Conservation (phyloP, 1,284 basidiomycete genomes). For the Leccinum subfulvum region DNA sequence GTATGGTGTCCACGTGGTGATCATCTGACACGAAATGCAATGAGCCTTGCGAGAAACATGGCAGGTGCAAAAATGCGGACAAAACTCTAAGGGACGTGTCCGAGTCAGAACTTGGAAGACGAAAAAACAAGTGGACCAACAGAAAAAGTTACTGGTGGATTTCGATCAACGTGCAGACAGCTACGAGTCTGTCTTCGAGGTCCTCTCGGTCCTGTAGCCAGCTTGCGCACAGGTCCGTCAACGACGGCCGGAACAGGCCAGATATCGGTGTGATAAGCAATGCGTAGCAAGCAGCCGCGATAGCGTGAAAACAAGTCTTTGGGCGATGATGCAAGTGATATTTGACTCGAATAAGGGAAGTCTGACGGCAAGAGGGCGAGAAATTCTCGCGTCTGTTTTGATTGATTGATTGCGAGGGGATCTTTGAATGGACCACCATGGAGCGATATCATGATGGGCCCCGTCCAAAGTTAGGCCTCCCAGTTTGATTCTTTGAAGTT, state of each 20-base stretch:
- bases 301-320: slow-evolving; percentile 42
- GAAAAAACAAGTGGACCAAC: slow-evolving; percentile 44
- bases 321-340: slow-evolving; percentile 35
- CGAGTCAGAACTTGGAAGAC: background rate
- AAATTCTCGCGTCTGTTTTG: slow-evolving; percentile 46
- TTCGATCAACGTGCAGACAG: slow-evolving; percentile 62
- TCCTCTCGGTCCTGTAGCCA: slow-evolving; percentile 59
- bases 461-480: background rate
- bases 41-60: slow-evolving; percentile 54
- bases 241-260: slow-evolving; percentile 60
- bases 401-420: slow-evolving; percentile 53
- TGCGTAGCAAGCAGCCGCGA: slow-evolving; percentile 49
- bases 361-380: slow-evolving; percentile 40
- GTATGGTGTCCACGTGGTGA: slow-evolving; percentile 35
- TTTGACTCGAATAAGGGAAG: slow-evolving; percentile 35
- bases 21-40: slow-evolving; percentile 43
- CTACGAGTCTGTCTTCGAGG: slow-evolving; percentile 54
- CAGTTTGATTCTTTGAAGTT: too few relatives aligned
- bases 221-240: slow-evolving; percentile 69
- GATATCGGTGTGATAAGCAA: slow-evolving; percentile 58
- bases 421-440: background rate
- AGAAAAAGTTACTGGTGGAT: slow-evolving; percentile 73
- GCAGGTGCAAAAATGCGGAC: slow-evolving; percentile 45
- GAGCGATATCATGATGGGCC: slow-evolving; percentile 17
- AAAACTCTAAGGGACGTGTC: slow-evolving; percentile 42